These are phyloP conservation scores for Gossypium schwendimanii DNA, from an alignment of 441 rosid species.

Conservation along the genomic window DNA sequence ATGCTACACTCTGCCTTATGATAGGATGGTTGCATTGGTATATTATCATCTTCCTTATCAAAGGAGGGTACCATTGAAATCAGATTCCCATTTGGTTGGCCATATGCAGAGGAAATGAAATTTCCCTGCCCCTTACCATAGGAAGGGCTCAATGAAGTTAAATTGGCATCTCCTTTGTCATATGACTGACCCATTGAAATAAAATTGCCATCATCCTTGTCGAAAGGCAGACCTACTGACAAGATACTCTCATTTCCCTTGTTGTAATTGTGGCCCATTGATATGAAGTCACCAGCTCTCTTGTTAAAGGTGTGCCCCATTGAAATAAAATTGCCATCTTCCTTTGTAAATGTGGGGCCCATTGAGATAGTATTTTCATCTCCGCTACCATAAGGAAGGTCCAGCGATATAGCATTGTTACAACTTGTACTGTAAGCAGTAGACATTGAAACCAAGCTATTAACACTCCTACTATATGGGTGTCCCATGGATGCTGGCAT, in stretches of 20 bases:
- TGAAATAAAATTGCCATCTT: slow-evolving; percentile 21
- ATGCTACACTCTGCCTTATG: slow-evolving; percentile 27
- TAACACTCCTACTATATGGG: slow-evolving; percentile 23
- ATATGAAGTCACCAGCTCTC: slow-evolving; percentile 26
- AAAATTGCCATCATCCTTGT: slow-evolving; percentile 29
- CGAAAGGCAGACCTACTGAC: slow-evolving; percentile 36
- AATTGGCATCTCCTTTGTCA: slow-evolving; percentile 29
- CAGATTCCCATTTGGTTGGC: slow-evolving; percentile 30
- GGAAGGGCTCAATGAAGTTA: slow-evolving; percentile 26
- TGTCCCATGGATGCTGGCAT: slow-evolving; percentile 23
- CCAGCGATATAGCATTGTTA: slow-evolving; percentile 23
- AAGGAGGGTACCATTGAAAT: slow-evolving; percentile 29
- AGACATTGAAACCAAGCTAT: slow-evolving; percentile 18
- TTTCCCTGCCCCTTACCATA: slow-evolving; percentile 30
- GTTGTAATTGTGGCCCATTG: slow-evolving; percentile 30
- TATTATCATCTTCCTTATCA: slow-evolving; percentile 30
- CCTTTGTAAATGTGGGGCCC: slow-evolving; percentile 26
- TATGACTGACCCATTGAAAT: slow-evolving; percentile 32
- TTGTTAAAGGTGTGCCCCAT: slow-evolving; percentile 27
- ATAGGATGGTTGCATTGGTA: slow-evolving; percentile 25
- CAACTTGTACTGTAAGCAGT: slow-evolving; percentile 23
- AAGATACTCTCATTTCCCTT: slow-evolving; percentile 31
- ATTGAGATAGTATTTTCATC: slow-evolving; percentile 24
- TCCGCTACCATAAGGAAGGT: slow-evolving; percentile 21
- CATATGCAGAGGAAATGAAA: slow-evolving; percentile 27